phyloP scores from a whole-genome alignment of 108 stramenopile species.

The Pseudonitzschia pungens region DNA sequence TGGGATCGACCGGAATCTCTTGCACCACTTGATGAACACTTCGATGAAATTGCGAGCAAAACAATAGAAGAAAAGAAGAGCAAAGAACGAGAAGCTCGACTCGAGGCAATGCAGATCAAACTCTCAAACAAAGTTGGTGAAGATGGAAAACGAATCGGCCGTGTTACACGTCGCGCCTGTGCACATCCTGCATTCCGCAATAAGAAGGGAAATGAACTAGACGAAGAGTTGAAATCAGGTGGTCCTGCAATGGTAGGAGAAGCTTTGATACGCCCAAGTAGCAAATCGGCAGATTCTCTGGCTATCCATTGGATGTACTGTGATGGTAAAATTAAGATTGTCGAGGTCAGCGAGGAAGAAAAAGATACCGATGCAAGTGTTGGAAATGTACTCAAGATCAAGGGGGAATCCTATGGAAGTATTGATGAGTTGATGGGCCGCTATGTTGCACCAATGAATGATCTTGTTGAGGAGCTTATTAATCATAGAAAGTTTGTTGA shows the following conservation, averaged over 20 bases:
- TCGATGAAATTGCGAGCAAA: conserved; percentile 60
- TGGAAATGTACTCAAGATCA: conserved; percentile 79
- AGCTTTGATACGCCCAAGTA: conserved; percentile 83
- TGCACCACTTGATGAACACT: conserved; percentile 62
- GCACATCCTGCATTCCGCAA: conserved; percentile 89
- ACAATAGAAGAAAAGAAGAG: conserved; percentile 72
- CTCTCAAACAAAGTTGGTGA: conserved; percentile 46
- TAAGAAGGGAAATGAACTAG: conserved; percentile 65
- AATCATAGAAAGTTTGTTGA: conserved; percentile 84
- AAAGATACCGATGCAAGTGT: conserved; percentile 87
- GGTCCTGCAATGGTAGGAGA: conserved; percentile 82
- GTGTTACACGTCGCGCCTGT: conserved; percentile 77
- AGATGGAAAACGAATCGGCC: conserved; percentile 43
- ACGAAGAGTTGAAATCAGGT: conserved; percentile 67
- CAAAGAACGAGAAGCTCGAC: conserved; percentile 73
- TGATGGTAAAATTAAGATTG: conserved; percentile 76
- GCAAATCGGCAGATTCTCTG: conserved; percentile 74
- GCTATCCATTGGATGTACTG: conserved; percentile 86
- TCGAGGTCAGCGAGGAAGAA: conserved; percentile 84
- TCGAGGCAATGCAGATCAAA: conserved; percentile 67
- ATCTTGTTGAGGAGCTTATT: conserved; percentile 75
- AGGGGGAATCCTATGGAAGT: conserved; percentile 82
- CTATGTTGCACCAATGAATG: conserved; percentile 88
- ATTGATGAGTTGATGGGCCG: conserved; percentile 87
- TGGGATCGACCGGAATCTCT: conserved; percentile 81